Percentiles rank a stretch among this genome's conserved stretches.
These are phyloP conservation scores for Angophora floribunda DNA, from an alignment of 345 rosid species.

Conservation along the genomic window DNA sequence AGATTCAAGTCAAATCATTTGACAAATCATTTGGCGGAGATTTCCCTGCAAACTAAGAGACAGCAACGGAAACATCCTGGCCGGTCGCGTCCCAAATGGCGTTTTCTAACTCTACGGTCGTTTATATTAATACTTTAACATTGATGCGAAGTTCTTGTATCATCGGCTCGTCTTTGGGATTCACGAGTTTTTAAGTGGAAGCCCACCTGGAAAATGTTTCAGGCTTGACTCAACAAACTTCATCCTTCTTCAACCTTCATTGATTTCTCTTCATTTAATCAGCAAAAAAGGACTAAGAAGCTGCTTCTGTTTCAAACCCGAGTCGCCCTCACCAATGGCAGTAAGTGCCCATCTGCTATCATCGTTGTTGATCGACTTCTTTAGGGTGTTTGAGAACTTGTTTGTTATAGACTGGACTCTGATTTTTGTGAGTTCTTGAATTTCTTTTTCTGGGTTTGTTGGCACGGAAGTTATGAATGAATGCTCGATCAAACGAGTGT, in stretches of 20 bases:
- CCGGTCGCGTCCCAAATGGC: neutral
- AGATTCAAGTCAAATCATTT: neutral
- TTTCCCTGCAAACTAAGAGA: neutral
- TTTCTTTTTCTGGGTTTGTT: neutral
- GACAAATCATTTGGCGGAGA: neutral
- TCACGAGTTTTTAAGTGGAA: neutral
- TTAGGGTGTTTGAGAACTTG: neutral
- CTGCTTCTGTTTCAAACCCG: neutral
- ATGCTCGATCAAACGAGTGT: neutral
- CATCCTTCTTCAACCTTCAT: neutral
- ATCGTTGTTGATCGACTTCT: neutral
- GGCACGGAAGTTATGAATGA: neutral
- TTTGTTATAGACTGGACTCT: neutral
- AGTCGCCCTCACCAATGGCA: neutral
- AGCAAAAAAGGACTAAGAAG: neutral
- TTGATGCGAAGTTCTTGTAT: neutral
- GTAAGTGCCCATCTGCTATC: neutral
- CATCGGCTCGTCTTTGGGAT: neutral
- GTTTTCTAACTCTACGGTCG: neutral
- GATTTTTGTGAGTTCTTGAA: neutral
- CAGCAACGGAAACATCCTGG: neutral
- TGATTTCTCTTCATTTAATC: neutral
- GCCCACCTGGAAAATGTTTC: neutral
- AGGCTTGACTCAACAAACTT: neutral
- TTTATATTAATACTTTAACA: neutral